Base-by-base conservation (phyloP, 2,329 filamentous ascomycete species). In the Alternaria metachromatica region DNA sequence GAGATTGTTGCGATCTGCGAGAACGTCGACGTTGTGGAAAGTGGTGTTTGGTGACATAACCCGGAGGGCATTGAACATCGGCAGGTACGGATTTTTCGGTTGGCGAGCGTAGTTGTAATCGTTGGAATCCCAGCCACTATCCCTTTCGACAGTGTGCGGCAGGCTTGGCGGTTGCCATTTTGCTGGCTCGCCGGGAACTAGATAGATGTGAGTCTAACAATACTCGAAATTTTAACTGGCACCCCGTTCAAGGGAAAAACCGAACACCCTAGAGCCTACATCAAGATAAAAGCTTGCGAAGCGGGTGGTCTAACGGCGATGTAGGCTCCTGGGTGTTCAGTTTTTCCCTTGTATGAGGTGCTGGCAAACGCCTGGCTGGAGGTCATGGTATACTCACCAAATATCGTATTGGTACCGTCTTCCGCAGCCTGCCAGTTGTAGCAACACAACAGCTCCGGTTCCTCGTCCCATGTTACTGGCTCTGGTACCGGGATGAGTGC, bases 91-190 rank as follows among this genome's bases (percentile, higher is more conserved):
- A n/a, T 70, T 60, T 9, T 51, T 54, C 3, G 72, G 70, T 23
- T 74, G 68, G 9, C 74, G 71, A 8, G 66, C 72, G 43, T 76
- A 75, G 54, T 77, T 76, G 61, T 76, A 74, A 48, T 76, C 72
- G 1, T 56, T 61, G 43, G 68, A 70, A n/a, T 67, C 61, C 25
- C 66, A 72, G 13, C 75, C 74, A 10, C 37, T 62, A 43, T 76
- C 74, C 9, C 43, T 54, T 18, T 68, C 57, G 4, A 76, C 59
- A 2, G 48, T 70, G 18, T 69, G 64, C 8, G 73, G 75, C 6
- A 73, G 57, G 0, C 51, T 9, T 23, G 58, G 68, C 5, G 65
- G 62, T 4, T 59, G 64, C 74, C 72, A 76, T 21, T 72, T 74
- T 7, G 67, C 65, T 20, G 73, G 75, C 21, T 60, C 65, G 4